Evolutionary conservation across 192 early-diverging fungal genomes (phyloP), one percentile per base, ranked within the genome.

Genomic region (Spizellomyces sp.): DNA sequence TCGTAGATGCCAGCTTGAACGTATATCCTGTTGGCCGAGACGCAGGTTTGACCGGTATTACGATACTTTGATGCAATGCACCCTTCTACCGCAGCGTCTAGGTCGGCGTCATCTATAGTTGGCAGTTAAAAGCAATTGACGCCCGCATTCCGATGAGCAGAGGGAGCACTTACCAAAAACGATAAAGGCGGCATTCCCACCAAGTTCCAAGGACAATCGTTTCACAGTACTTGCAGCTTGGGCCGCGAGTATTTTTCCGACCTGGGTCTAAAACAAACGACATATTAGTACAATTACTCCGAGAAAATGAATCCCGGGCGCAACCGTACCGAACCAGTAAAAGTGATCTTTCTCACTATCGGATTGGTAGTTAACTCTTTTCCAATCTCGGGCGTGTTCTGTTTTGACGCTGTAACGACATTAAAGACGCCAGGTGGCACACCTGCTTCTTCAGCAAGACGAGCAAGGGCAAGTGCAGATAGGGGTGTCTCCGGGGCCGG

Each of bases 381-480:
- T 17, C 92, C 91, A 43, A 93, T 77, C 9, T 77, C 82, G 41
- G 78, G 75, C 6, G 81, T 77, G 45, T 88, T 62, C 5, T 71
- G 77, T 14, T 88, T 72, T 4, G 79, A 77, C 14, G 73, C 69
- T 0, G 89, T 90, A 12, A 93, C 73, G 8, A 92, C 78, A 50
- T 90, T 90, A 48, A 93, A 70, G 8, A 92, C 90, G 27, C 90
- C 91, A 19, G 80, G 80, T 7, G 91, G 91, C 41, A 94, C 52
- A 19, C 82, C 82, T 8, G 77, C 80, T 48, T 80, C 65, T 44
- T 48, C 44, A 21, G 58, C 76, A 8, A 84, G 64, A n/a, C 60
- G 9, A 19, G 59, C 71, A 15, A 84, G 65, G 22, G 77, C 74
- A 12, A 84, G 45, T 15, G 73, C 75, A 12, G 56, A 64, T 50